Base-by-base conservation (phyloP, 345 rosid species). In the Sisymbrium irio region DNA sequence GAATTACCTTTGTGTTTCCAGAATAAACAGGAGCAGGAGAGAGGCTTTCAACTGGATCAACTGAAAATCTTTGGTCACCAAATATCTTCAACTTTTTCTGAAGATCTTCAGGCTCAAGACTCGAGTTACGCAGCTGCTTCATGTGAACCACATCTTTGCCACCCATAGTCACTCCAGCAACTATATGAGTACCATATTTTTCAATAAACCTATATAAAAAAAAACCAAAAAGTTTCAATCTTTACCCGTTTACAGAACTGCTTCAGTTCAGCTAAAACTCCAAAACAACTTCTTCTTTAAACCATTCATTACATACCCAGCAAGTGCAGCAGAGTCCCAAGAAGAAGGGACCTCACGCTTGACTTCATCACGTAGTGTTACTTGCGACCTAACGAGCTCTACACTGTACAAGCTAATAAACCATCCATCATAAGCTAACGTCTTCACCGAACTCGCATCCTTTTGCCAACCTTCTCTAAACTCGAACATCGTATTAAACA, bases 381-480 rank as follows among this genome's bases (percentile, higher is more conserved):
- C 2, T 14, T 85, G 88, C 20, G 92, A 77, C 77, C 97, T 84
- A 50, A 78, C 89, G 65, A 95, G 77, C 82, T 87, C 99, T 14
- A 90, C 85, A 77, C 85, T 87, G 64, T 92, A 95, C 72, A 95
- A 81, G n/a, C 90, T 83, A 60, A 92, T 88, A 69, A 87, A 88
- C 94, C 96, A 95, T 46, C 99, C 99, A 81, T 95, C 99, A 49
- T 83, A 87, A 75, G 97, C 92, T 10, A 95, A 81, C 64, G 67
- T 78, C 80, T 90, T 92, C 4, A 71, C 75, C 6, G 84, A 44
- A 33, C 83, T 70, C 45, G 97, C 97, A 61, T 95, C 99, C 78
- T 87, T 92, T 67, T 80, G 97, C 99, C 99, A 95, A 55, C 83
- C 74, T 53, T 79, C 79, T 41, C 46, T 87, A 63, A 91, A 88